Evolutionary conservation across 2,329 filamentous ascomycete species (phyloP).

Genomic region (Bimuria novae-zelandiae): DNA sequence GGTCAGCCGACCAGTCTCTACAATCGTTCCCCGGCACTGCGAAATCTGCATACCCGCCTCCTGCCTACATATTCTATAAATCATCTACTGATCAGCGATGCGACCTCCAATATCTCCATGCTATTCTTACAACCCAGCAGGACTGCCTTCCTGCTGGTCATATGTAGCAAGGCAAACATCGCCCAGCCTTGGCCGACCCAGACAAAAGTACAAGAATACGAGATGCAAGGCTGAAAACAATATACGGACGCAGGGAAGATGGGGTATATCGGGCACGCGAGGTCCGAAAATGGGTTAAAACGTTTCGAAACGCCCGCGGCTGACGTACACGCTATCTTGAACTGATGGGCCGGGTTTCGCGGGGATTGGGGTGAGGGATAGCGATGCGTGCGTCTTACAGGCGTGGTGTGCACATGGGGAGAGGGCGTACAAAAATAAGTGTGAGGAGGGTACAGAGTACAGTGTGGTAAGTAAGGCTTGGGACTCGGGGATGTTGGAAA

Average conservation of each 20-base stretch:
- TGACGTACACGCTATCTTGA: constrained; percentile 21
- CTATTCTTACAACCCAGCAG: too few species aligned
- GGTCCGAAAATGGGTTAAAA: constrained; percentile 29
- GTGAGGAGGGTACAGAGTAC: neutral
- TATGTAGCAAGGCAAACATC: neutral
- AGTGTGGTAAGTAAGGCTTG: too few species aligned
- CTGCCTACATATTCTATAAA: too few species aligned
- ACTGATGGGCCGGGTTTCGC: constrained; percentile 29
- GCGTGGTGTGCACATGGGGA: neutral
- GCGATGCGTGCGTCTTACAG: constrained; percentile 6
- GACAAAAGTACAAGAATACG: neutral
- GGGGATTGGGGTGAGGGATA: constrained; percentile 5
- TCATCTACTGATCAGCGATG: too few species aligned
- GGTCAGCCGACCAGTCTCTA: too few species aligned
- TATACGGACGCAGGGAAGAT: constrained; percentile 22
- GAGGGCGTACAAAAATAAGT: constrained; percentile 4
- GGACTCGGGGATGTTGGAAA: neutral
- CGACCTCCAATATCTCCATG: too few species aligned
- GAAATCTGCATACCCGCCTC: too few species aligned
- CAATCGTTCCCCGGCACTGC: too few species aligned
- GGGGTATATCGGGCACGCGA: constrained; percentile 16
- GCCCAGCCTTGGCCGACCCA: constrained; percentile 4
- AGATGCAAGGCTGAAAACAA: constrained; percentile 14
- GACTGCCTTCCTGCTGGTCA: neutral
- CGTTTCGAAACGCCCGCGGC: constrained; percentile 30